phyloP scores from a whole-genome alignment of 1,284 basidiomycete species.

The Xanthoconium separans region DNA sequence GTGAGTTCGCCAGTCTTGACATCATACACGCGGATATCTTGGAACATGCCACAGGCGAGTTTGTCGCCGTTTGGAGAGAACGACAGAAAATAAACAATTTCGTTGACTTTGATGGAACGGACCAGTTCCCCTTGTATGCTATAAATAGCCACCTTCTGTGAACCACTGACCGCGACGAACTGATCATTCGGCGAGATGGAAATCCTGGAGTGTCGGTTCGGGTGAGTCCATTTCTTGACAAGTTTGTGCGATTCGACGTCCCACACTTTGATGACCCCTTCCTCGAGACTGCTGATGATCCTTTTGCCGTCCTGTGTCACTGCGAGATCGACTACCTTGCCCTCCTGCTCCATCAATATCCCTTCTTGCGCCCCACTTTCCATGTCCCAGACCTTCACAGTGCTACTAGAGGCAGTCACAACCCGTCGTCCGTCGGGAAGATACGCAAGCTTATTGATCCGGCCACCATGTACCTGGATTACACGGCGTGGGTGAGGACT shows the following conservation, averaged over 20 bases:
- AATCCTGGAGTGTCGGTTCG: accelerated
- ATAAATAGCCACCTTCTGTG: not conserved
- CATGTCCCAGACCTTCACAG: not conserved
- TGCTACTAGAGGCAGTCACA: not conserved
- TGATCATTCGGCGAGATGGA: not conserved
- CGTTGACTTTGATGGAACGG: no score
- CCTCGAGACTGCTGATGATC: not conserved
- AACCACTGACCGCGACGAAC: not conserved
- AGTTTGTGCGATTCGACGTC: not conserved
- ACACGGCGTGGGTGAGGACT: no score
- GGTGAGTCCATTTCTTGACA: not conserved
- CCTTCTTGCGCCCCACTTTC: not conserved
- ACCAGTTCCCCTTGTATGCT: not conserved
- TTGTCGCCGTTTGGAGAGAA: not conserved
- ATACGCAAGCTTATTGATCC: not conserved
- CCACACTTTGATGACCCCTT: not conserved
- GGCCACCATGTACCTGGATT: no score
- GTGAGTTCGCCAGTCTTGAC: not conserved
- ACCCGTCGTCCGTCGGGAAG: not conserved
- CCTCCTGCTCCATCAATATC: not conserved
- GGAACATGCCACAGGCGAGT: not conserved
- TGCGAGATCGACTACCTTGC: not conserved
- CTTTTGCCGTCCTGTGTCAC: not conserved
- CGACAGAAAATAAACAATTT: not conserved
- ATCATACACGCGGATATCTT: not conserved